Conservation (phyloP, 176 grass and related monocot genomes). For the Triticum timopheevii region DNA sequence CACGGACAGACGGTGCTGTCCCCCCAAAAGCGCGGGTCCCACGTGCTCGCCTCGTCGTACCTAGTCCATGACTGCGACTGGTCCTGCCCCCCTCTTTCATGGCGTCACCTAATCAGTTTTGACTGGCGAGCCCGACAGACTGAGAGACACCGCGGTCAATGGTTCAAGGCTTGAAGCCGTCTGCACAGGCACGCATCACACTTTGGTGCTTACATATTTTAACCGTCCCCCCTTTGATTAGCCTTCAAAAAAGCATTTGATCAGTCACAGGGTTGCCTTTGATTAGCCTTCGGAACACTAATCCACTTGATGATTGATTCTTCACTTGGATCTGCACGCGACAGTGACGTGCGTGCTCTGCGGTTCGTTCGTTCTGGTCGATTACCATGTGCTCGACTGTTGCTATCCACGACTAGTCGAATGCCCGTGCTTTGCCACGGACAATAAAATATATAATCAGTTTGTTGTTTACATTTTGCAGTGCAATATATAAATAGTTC, state of each 20-base stretch:
- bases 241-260: not conserved
- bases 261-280: not conserved
- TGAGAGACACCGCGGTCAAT: not conserved
- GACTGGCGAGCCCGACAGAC: not conserved
- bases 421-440: too few species aligned
- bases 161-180: not conserved
- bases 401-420: too few species aligned
- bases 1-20: not conserved
- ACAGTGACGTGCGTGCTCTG: not conserved
- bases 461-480: too few species aligned
- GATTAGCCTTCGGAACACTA: too few species aligned
- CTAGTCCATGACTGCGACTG: not conserved
- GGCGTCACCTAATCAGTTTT: constrained; percentile 23
- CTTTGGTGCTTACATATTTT: too few species aligned
- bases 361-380: not conserved
- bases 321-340: not conserved
- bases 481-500: too few species aligned
- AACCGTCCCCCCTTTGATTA: not conserved
- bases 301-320: not conserved
- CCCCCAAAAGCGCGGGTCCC: not conserved
- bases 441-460: too few species aligned
- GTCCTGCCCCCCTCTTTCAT: not conserved
- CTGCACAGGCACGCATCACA: not conserved
- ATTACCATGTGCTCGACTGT: not conserved
- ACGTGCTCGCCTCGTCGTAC: not conserved